Evolutionary conservation across 352 stramenopile genomes (phyloP), one percentile per base, ranked within the genome.

Genomic region (Pilasporangium apinafurcum): DNA sequence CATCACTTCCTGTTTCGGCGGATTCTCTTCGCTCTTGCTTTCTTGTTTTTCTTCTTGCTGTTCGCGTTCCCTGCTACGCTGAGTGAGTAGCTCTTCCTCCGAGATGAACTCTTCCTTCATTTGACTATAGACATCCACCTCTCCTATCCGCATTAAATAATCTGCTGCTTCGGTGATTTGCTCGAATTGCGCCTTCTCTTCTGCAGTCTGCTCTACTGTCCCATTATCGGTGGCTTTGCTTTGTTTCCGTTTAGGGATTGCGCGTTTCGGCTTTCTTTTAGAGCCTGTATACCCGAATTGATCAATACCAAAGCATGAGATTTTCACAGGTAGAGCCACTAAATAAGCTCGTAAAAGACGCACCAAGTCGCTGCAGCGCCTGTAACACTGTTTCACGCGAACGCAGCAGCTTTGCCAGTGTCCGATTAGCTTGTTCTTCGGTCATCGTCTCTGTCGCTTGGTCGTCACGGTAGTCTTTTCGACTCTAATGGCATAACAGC

Each of bases 181-280:
- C 8, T 91, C 58, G 34, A 93, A 93, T 57, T 87, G 73, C 54
- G 62, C 49, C 58, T 89, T 88, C 59, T 91, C 71, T 38, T 90
- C 71, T 2, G 52, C 6, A 0, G 76, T 87, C 44, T 87, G 78
- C 8, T 42, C 44, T 4, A 39, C 18, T 0, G 50, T 48, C 2
- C 37, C 24, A 5, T 74, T 47, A n/a, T 61, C 48, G 1, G 35
- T 56, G 1, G 36, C 49, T 27, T 74, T 40, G 8, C 51, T 34
- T 35, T 76, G 70, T 37, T 78, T 82, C 16, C 70, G 66, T 53
- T 92, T 92, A 37, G 54, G 73, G 9, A 66, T 62, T 17, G 63
- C 48, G 30, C 43, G 29, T 43, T 80, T 76, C n/a, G 35, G 10
- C n/a, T n/a, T 33, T 18, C 68, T 73, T 49, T 86, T 89, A 12